Conservation (phyloP, 148 eudicot genomes). For the Heliosperma pusillum region DNA sequence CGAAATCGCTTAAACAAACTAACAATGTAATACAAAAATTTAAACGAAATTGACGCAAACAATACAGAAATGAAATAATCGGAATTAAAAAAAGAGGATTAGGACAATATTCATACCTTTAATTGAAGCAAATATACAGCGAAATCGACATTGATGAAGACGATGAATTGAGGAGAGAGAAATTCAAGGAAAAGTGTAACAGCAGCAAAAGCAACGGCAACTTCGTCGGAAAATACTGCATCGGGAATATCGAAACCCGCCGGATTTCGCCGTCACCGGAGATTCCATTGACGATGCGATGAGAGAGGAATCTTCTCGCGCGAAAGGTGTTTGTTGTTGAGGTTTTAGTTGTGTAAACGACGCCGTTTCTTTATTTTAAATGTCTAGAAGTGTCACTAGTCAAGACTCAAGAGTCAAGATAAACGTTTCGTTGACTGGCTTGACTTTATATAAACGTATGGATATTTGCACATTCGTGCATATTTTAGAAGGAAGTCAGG, state of each 20-base stretch:
- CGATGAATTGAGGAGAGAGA: conserved; percentile 11
- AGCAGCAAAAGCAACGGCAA: conserved; percentile 36
- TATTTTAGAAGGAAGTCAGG: too few relatives aligned
- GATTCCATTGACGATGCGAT: conserved; percentile 13
- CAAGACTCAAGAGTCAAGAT: too few relatives aligned
- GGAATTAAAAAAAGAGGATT: not conserved
- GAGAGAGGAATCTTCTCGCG: not conserved
- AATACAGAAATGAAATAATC: not conserved
- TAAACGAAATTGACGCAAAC: not conserved
- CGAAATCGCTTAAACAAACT: not conserved
- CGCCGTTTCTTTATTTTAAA: too few relatives aligned
- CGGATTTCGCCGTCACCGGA: conserved; percentile 14
- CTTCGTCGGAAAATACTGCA: conserved; percentile 27
- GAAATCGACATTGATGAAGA: not conserved
- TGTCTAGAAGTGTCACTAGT: too few relatives aligned
- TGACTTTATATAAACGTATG: too few relatives aligned
- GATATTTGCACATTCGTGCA: too few relatives aligned
- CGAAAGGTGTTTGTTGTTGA: too few relatives aligned
- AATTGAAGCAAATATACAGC: not conserved
- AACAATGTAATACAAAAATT: not conserved
- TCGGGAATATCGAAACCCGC: conserved; percentile 19
- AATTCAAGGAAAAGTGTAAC: conserved; percentile 29
- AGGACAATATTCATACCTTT: not conserved
- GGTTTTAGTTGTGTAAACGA: too few relatives aligned
- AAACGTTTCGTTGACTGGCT: too few relatives aligned